A percentile compares a stretch with the other conserved stretches of the same genome.
Conservation (phyloP, 2,329 filamentous ascomycete species). For the Cladosporium sp. region DNA sequence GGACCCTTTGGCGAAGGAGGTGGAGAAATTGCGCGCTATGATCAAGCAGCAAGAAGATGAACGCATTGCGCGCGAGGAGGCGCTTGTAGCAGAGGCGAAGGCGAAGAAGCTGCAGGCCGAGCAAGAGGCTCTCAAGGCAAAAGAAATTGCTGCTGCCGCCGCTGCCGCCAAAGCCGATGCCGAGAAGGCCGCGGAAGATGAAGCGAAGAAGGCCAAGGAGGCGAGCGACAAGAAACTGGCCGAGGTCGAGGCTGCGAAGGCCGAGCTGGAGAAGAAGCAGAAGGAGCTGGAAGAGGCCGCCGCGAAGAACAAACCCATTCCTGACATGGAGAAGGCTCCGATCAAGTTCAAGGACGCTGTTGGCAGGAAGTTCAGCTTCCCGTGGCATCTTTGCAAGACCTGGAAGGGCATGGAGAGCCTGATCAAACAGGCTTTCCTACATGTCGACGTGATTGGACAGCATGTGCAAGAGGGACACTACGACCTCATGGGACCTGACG, state of each 20-base stretch:
- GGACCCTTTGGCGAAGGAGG: conserved; percentile 25
- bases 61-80: conserved; percentile 37
- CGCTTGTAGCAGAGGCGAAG: conserved; percentile 30
- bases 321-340: conserved; percentile 65
- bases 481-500: conserved; percentile 49
- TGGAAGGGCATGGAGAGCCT: conserved; percentile 51
- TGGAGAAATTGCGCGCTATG: conserved; percentile 40
- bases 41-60: conserved; percentile 46
- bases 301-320: conserved; percentile 48
- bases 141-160: conserved; percentile 30
- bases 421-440: conserved; percentile 52
- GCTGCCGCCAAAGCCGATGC: conserved; percentile 47
- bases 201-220: conserved; percentile 47
- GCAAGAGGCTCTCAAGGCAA: conserved; percentile 31
- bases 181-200: conserved; percentile 46
- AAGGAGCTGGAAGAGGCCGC: conserved; percentile 50
- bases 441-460: conserved; percentile 48
- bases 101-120: conserved; percentile 34
- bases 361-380: conserved; percentile 88
- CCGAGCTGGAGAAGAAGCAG: conserved; percentile 52
- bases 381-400: conserved; percentile 79
- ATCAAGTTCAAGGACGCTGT: conserved; percentile 92
- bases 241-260: conserved; percentile 51
- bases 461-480: conserved; percentile 50
- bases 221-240: conserved; percentile 56